phyloP scores from a whole-genome alignment of 345 rosid species.

The Clarkia xantiana region DNA sequence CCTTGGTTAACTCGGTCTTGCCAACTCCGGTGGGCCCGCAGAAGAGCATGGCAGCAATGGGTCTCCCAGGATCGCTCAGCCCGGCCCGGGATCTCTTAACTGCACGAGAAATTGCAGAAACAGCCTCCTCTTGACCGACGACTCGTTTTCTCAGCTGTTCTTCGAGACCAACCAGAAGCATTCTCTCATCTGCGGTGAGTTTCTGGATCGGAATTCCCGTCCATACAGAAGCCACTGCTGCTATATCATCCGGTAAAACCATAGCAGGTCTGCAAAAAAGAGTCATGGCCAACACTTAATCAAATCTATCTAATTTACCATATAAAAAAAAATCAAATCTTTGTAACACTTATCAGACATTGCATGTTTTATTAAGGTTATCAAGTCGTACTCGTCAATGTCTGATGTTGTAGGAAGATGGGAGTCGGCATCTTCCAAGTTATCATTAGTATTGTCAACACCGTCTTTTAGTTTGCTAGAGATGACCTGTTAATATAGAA shows the following conservation, averaged over 20 bases:
- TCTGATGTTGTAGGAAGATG: slow-evolving; percentile 33
- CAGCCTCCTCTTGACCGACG: slow-evolving; percentile 95
- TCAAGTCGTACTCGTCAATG: slow-evolving; percentile 44
- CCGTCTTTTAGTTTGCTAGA: slow-evolving; percentile 40
- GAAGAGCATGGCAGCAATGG: slow-evolving; percentile 90
- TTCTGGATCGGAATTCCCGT: slow-evolving; percentile 96
- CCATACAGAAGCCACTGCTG: slow-evolving; percentile 88
- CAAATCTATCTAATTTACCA: background rate
- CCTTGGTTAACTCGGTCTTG: slow-evolving; percentile 86
- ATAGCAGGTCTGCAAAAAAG: slow-evolving; percentile 39
- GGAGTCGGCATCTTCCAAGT: slow-evolving; percentile 36
- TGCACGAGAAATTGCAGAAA: slow-evolving; percentile 82
- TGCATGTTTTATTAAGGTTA: background rate
- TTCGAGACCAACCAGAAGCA: slow-evolving; percentile 62
- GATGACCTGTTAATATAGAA: slow-evolving; percentile 31
- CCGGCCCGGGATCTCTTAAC: slow-evolving; percentile 91
- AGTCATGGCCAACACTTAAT: slow-evolving; percentile 9
- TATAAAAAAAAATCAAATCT: background rate
- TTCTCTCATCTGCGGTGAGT: slow-evolving; percentile 85
- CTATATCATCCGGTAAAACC: slow-evolving; percentile 91
- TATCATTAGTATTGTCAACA: slow-evolving; percentile 26
- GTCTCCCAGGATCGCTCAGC: slow-evolving; percentile 78
- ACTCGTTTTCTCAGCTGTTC: slow-evolving; percentile 68
- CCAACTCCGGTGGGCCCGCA: slow-evolving; percentile 99
- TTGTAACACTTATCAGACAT: background rate